These are phyloP conservation scores for Tetrapisispora pingtungensis DNA, from an alignment of 805 yeast species.

Conservation along the genomic window DNA sequence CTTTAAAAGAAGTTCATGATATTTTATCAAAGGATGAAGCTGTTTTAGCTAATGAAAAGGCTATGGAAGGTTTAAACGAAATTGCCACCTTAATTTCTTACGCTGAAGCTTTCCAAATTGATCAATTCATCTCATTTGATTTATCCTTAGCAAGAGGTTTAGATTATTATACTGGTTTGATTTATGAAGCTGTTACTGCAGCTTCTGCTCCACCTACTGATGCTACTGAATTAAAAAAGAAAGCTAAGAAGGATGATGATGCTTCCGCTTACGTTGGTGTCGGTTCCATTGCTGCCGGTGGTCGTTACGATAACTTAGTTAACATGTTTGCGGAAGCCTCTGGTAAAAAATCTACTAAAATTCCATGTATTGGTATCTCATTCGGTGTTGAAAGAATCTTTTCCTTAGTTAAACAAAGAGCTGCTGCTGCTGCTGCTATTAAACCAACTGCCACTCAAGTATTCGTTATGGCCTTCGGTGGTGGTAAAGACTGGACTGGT, in stretches of 20 bases:
- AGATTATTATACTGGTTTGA: conserved; percentile 94
- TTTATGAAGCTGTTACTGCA: conserved; percentile 90
- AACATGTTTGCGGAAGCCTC: conserved; percentile 88
- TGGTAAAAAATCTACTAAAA: conserved; percentile 66
- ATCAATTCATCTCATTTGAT: conserved; percentile 66
- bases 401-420: conserved; percentile 75
- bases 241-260: conserved; percentile 55
- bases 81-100: conserved; percentile 67
- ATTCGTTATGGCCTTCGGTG: conserved; percentile 95
- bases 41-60: conserved; percentile 56
- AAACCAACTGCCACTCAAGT: conserved; percentile 88
- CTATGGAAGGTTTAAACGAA: conserved; percentile 72
- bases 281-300: conserved; percentile 98
- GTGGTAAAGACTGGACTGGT: conserved; percentile 94
- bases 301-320: conserved; percentile 91
- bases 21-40: conserved; percentile 47
- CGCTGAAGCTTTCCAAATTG: conserved; percentile 73
- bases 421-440: conserved; percentile 48
- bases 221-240: conserved; percentile 56
- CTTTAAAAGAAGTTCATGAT: conserved; percentile 51
- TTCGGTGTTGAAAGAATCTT: conserved; percentile 95
- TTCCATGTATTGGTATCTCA: conserved; percentile 96
- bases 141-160: conserved; percentile 94
- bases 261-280: conserved; percentile 96
- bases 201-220: conserved; percentile 93